Percentiles rank a stretch among this genome's conserved stretches.
Evolutionary conservation across 495 filamentous ascomycete species (phyloP).

Genomic region (Hypomontagnella monticulosa): DNA sequence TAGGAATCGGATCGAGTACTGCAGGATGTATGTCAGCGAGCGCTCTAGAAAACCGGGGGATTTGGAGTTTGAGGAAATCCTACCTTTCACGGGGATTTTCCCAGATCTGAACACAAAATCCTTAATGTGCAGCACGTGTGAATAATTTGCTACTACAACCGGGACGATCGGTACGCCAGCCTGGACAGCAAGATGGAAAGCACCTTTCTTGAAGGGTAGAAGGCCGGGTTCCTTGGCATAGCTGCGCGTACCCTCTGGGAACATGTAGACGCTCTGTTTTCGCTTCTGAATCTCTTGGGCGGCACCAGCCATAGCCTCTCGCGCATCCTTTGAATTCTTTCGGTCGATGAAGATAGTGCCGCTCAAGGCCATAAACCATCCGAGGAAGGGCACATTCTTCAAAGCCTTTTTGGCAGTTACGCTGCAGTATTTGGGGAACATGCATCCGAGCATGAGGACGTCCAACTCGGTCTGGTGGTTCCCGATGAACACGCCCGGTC

Average conservation of each 20-base stretch:
- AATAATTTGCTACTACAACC: slow-evolving; percentile 87
- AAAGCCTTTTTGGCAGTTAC: slow-evolving; percentile 93
- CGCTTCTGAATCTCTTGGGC: slow-evolving; percentile 77
- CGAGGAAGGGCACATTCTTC: slow-evolving; percentile 83
- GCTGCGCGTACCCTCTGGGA: slow-evolving; percentile 91
- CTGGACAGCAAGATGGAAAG: slow-evolving; percentile 94
- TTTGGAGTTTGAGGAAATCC: slow-evolving; percentile 31
- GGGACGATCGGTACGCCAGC: slow-evolving; percentile 93
- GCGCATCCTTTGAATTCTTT: slow-evolving; percentile 78
- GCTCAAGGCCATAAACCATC: slow-evolving; percentile 94
- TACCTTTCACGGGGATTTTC: slow-evolving; percentile 82
- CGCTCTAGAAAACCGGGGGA: not conserved
- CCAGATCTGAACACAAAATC: slow-evolving; percentile 75
- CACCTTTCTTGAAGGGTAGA: slow-evolving; percentile 96
- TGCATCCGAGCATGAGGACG: slow-evolving; percentile 83
- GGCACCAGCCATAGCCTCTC: slow-evolving; percentile 84
- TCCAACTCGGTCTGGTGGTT: slow-evolving; percentile 98
- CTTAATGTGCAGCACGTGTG: slow-evolving; percentile 78
- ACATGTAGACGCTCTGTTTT: slow-evolving; percentile 91
- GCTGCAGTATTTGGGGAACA: slow-evolving; percentile 91
- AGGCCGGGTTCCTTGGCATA: slow-evolving; percentile 83
- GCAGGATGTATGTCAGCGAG: slow-evolving; percentile 22
- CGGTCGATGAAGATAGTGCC: slow-evolving; percentile 96
- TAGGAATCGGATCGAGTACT: slow-evolving; percentile 88
- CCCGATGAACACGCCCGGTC: slow-evolving; percentile 89